Evolutionary conservation across 768 basidiomycete species (phyloP).

Genomic region (Termitomyces sp.): DNA sequence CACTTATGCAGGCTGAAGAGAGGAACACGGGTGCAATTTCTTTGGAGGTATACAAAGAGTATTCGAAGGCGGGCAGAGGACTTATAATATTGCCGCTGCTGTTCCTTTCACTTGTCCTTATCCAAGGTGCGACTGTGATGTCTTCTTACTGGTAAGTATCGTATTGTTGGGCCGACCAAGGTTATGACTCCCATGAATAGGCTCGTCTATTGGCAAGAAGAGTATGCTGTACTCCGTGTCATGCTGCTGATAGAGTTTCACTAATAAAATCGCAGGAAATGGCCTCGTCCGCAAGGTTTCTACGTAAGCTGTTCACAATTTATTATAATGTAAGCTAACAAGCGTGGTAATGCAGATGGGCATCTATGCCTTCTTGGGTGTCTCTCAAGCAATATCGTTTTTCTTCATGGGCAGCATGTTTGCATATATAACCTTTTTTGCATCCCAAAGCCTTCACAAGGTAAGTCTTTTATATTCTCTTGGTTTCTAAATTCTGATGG

Average conservation of each 20-base stretch:
- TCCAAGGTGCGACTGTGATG: slow-evolving; percentile 70
- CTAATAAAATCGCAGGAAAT: slow-evolving; percentile 30
- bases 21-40: slow-evolving; percentile 72
- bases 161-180: neutral
- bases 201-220: slow-evolving; percentile 85
- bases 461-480: slow-evolving; percentile 23
- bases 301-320: slow-evolving; percentile 44
- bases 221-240: slow-evolving; percentile 24
- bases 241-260: neutral
- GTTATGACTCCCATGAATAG: slow-evolving; percentile 22
- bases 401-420: slow-evolving; percentile 66
- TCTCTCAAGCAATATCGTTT: slow-evolving; percentile 59
- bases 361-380: slow-evolving; percentile 70
- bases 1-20: slow-evolving; percentile 82
- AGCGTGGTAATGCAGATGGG: slow-evolving; percentile 56
- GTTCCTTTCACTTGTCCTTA: slow-evolving; percentile 50
- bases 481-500: neutral
- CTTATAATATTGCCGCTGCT: slow-evolving; percentile 59
- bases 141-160: slow-evolving; percentile 65
- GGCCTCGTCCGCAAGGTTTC: slow-evolving; percentile 54
- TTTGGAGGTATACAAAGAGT: slow-evolving; percentile 48
- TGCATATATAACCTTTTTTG: slow-evolving; percentile 69
- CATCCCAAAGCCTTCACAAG: slow-evolving; percentile 64
- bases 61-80: slow-evolving; percentile 69
- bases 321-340: neutral